Evolutionary conservation across 2,329 filamentous ascomycete genomes (phyloP), one percentile per base, ranked within the genome.

Genomic region (Ilyonectria destructans): DNA sequence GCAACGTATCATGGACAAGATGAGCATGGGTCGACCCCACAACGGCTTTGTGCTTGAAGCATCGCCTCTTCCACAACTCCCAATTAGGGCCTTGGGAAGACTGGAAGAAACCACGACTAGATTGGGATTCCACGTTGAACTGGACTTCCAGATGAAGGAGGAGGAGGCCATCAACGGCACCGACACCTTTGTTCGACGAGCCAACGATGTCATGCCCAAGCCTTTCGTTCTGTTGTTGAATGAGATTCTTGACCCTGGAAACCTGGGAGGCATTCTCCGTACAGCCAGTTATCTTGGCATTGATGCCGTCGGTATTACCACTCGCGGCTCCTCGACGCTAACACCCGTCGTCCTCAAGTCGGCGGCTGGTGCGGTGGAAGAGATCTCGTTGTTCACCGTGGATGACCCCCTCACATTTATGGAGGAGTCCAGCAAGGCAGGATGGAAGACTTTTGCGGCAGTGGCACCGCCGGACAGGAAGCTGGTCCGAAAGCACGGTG

Each of bases 271-370:
- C 23, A 96, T 98, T 67, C 86, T 98, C 49, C 92, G 96, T 40
- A 94, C 94, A 6, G 94, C 95, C 2, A 92, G 94, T 76, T 98
- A 96, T 80, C 88, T 98, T n/a, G 96, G 96, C 23, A 92, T 94
- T 6, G 93, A 95, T 62, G 95, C 93, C 5, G 89, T 99, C 21
- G 90, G 90, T 2, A 90, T 97, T 62, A 93, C 94, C 3, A 90
- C 88, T 33, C 89, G 90, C 67, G 92, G 90, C 74, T 93, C 92
- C 17, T 93, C 95, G 0, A 88, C 90, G 0, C 84, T 98, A 68
- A 93, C 91, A 8, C 88, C 94, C 0, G 89, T 95, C 9, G 91
- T 93, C 0, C 87, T 97, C 68, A 98, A 98, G 80, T 93, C 96
- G 0, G 95, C 95, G 1, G 91, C 94, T 0, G 96, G 96, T 8